These are phyloP conservation scores for Blastocystis sp. DNA, from an alignment of 352 stramenopile genomes.

Conservation along the genomic window DNA sequence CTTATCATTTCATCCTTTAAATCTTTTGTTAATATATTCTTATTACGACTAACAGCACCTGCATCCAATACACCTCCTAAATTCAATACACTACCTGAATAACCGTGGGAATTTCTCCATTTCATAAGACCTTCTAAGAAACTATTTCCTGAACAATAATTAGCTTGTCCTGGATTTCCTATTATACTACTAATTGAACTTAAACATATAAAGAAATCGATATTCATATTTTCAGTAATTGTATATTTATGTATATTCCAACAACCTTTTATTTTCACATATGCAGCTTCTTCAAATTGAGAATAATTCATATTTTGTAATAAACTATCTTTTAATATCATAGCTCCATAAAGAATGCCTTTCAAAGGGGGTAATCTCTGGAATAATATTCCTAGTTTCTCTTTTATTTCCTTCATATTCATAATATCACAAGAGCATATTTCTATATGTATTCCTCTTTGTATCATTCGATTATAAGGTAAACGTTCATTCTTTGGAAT, in stretches of 20 bases:
- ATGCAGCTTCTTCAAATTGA: conserved; percentile 3
- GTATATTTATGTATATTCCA: conserved; percentile 30
- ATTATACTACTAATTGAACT: conserved; percentile 9
- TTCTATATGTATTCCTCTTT: not conserved
- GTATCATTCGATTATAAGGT: not conserved
- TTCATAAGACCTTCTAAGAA: conserved; percentile 7
- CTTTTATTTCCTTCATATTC: not conserved
- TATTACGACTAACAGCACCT: conserved; percentile 14
- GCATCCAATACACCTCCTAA: conserved; percentile 33
- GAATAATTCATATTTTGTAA: not conserved
- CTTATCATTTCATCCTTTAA: conserved; percentile 18
- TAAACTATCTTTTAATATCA: conserved; percentile 28
- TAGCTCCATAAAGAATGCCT: conserved; percentile 17
- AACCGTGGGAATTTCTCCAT: not conserved
- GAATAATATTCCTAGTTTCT: no score
- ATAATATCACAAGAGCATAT: not conserved
- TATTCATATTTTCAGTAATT: not conserved
- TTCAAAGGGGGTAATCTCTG: conserved; percentile 10
- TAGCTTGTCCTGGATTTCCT: conserved; percentile 28
- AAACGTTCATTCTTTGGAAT: conserved; percentile 4
- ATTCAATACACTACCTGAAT: not conserved
- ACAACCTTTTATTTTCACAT: conserved; percentile 2
- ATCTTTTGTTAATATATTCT: conserved; percentile 6
- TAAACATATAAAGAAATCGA: conserved; percentile 29
- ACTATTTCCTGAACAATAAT: conserved; percentile 23